Evolutionary conservation across 1,139 yeast genomes (phyloP), one percentile per base, ranked within the genome.

Genomic region (Debaryomyces subglobosus): DNA sequence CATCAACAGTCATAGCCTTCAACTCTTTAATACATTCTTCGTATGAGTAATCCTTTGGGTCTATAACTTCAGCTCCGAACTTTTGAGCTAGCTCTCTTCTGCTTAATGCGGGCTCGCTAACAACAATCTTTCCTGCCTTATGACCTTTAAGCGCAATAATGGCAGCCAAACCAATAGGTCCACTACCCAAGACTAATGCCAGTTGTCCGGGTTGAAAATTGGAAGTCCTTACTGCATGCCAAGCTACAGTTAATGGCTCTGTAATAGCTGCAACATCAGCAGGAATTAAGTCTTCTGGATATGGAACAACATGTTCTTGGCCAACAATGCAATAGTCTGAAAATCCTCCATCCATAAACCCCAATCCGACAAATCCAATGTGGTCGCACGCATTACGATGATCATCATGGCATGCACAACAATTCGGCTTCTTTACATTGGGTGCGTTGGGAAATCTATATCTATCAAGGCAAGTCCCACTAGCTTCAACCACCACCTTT

Each of bases 131-230:
- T 2, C 73, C 66, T 2, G 84, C 84, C 24, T 79, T 74, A 52
- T 77, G 77, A 8, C 85, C 87, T 53, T 80, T 77, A 41, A 84
- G 67, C 1, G 85, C 85, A 44, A 82, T 64, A 29, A 82, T 68
- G 1, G 84, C 74, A 21, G 84, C 80, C 37, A 82, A 63, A 1
- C 88, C 88, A 59, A 83, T 82, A 25, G 87, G 86, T 5, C 88
- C 88, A 44, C 83, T 81, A 33, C 87, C 86, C 3, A 82, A 62
- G 39, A 83, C 78, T 32, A 82, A 60, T 3, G 82, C 85, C 12
- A 76, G 66, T 36, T 74, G 71, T 25, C 84, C 85, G n/a, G 58
- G 60, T 49, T 34, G 59, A 55, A 80, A 71, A n/a, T 63, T 63
- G 0, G 81, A 66, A 15, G 72, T 63, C 44, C 72, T 68, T 33